Percentiles rank a stretch among this genome's conserved stretches.
phyloP scores from a whole-genome alignment of 208 protist species.

The Crithidia fasciculata region DNA sequence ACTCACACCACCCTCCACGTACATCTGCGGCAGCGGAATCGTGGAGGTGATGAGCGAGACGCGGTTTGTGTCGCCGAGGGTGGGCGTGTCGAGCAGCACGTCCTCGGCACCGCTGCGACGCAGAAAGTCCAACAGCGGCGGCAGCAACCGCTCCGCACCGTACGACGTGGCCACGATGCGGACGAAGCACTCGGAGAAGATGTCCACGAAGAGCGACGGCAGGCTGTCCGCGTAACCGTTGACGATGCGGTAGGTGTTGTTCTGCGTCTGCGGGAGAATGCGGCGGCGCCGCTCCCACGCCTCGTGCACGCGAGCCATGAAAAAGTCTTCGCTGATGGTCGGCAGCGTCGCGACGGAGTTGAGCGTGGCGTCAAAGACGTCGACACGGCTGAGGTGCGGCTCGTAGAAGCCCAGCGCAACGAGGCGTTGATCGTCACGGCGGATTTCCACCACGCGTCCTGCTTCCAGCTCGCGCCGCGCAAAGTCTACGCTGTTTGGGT shows the following conservation, averaged over 20 bases:
- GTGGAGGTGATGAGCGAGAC: slow-evolving; percentile 56
- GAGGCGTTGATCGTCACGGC: slow-evolving; percentile 55
- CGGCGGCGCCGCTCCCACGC: slow-evolving; percentile 65
- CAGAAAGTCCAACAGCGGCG: slow-evolving; percentile 73
- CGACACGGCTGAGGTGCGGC: slow-evolving; percentile 57
- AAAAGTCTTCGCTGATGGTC: slow-evolving; percentile 85
- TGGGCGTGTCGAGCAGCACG: slow-evolving; percentile 76
- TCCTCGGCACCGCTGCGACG: slow-evolving; percentile 68
- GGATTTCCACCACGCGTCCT: slow-evolving; percentile 75
- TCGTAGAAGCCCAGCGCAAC: slow-evolving; percentile 86
- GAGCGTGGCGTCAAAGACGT: slow-evolving; percentile 78
- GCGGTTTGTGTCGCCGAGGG: slow-evolving; percentile 54
- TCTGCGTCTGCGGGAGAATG: slow-evolving; percentile 53
- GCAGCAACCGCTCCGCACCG: slow-evolving; percentile 80
- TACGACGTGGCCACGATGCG: slow-evolving; percentile 70
- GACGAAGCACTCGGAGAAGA: slow-evolving; percentile 80
- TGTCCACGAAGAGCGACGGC: slow-evolving; percentile 81
- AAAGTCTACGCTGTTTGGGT: slow-evolving; percentile 59
- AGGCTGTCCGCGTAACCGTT: slow-evolving; percentile 82
- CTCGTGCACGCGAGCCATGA: slow-evolving; percentile 59
- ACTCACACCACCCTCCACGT: slow-evolving; percentile 76
- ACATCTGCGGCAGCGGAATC: slow-evolving; percentile 50
- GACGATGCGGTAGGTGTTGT: slow-evolving; percentile 77
- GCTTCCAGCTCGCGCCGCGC: slow-evolving; percentile 54
- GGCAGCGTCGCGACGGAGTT: slow-evolving; percentile 49